A percentile compares a stretch with the other conserved stretches of the same genome.
Evolutionary conservation across 2,329 filamentous ascomycete genomes (phyloP).

Genomic region (Endoconidiophora laricicola): DNA sequence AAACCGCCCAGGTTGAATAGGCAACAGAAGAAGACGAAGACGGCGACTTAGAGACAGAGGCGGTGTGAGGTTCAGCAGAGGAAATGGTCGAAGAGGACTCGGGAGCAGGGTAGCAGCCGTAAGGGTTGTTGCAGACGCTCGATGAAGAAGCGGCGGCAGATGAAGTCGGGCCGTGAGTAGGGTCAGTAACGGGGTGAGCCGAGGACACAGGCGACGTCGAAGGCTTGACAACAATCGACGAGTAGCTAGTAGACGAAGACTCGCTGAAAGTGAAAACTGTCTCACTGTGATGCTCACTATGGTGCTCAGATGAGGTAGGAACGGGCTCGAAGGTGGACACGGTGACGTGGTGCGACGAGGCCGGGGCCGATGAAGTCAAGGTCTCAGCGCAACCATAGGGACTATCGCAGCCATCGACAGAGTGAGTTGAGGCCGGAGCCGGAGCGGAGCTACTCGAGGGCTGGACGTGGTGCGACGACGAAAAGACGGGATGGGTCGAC

Average conservation of each 20-base stretch:
- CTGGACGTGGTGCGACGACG: neutral
- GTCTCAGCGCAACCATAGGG: constrained; percentile 8
- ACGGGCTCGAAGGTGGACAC: constrained; percentile 2
- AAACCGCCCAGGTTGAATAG: constrained; percentile 5
- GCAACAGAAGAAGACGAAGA: neutral
- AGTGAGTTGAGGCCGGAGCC: neutral
- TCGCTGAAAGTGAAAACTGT: neutral
- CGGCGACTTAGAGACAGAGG: neutral
- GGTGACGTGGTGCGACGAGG: neutral
- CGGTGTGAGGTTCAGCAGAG: constrained; percentile 2
- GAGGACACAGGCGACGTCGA: constrained; percentile 1
- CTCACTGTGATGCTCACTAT: neutral
- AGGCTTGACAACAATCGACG: neutral
- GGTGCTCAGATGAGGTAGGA: neutral
- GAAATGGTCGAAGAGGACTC: constrained; percentile 5
- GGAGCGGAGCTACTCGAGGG: neutral
- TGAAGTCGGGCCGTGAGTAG: neutral
- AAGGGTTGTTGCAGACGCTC: constrained; percentile 2
- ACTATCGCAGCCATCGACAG: constrained; percentile 5
- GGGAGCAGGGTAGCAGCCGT: constrained; percentile 5
- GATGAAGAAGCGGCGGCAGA: neutral
- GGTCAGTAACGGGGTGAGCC: neutral
- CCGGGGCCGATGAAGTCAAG: neutral
- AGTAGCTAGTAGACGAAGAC: neutral
- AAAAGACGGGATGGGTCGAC: neutral